These are phyloP conservation scores for Daldinia sp. DNA, from an alignment of 2,329 filamentous ascomycete species.

Conservation along the genomic window DNA sequence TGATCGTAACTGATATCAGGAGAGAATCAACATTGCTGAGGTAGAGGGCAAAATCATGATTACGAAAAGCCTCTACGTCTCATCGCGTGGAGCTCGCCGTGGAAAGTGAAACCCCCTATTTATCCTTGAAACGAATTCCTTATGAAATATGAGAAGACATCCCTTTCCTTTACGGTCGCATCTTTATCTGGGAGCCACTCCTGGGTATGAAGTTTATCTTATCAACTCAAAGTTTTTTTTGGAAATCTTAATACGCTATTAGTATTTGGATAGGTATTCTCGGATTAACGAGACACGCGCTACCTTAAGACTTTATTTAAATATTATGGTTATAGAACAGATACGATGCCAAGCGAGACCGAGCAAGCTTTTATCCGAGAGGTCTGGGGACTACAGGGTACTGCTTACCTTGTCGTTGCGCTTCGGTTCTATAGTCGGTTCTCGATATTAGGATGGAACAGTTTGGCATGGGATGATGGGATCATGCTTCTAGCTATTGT, in stretches of 20 bases:
- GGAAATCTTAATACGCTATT: too few species aligned
- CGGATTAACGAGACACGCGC: background rate
- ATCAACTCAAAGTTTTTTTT: too few species aligned
- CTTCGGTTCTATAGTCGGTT: conserved; percentile 40
- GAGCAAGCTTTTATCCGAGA: conserved; percentile 37
- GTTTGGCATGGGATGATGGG: conserved; percentile 37
- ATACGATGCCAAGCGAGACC: conserved; percentile 17
- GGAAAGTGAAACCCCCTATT: background rate
- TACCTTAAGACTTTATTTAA: background rate
- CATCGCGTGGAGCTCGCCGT: background rate
- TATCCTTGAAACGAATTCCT: background rate
- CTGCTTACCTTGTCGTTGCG: conserved; percentile 35
- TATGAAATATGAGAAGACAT: background rate
- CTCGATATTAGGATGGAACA: conserved; percentile 30
- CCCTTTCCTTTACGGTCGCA: background rate
- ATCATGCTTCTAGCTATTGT: conserved; percentile 39
- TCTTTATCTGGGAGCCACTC: background rate
- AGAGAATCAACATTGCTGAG: background rate
- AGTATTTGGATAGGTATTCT: background rate
- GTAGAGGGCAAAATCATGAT: background rate
- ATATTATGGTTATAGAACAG: background rate
- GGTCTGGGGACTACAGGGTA: conserved; percentile 41
- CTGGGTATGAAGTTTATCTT: background rate
- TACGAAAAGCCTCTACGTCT: background rate
- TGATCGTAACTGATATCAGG: background rate